phyloP scores from a whole-genome alignment of 2,329 filamentous ascomycete genomes.

The Trichoderma citrinoviride region DNA sequence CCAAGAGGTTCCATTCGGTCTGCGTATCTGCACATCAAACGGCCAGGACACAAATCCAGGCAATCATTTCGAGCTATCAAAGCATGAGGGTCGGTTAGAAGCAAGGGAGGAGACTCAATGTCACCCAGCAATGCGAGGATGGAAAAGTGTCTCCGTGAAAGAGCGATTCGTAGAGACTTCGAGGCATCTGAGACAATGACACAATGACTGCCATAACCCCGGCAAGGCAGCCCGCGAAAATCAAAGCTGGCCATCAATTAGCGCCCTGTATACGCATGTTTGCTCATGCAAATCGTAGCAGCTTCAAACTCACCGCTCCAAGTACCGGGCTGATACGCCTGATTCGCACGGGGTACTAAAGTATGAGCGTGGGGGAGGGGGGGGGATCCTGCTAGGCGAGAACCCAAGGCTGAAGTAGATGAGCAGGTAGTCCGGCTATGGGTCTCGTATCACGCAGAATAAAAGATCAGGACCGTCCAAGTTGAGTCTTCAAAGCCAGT shows the following conservation, averaged over 20 bases:
- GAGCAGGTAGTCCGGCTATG: background rate
- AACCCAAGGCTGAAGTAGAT: background rate
- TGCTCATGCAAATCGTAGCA: background rate
- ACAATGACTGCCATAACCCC: background rate
- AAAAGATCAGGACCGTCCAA: background rate
- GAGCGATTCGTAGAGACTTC: too few relatives aligned
- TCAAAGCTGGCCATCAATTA: background rate
- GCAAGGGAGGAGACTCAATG: background rate
- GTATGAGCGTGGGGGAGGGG: background rate
- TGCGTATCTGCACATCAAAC: too few relatives aligned
- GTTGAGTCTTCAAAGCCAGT: background rate
- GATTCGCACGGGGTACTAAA: background rate
- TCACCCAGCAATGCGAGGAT: background rate
- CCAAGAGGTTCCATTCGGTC: too few relatives aligned
- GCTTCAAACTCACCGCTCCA: background rate
- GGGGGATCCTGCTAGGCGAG: background rate
- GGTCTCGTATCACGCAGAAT: too few relatives aligned
- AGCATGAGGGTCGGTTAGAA: too few relatives aligned
- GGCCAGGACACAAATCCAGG: too few relatives aligned
- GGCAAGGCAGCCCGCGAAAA: background rate
- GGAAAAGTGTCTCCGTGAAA: background rate
- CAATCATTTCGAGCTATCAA: too few relatives aligned
- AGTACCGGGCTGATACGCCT: background rate
- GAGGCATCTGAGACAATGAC: conserved; percentile 1
- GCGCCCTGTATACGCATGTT: background rate